Conservation (phyloP, 192 early-diverging fungal species). For the Coemansia sp. region DNA sequence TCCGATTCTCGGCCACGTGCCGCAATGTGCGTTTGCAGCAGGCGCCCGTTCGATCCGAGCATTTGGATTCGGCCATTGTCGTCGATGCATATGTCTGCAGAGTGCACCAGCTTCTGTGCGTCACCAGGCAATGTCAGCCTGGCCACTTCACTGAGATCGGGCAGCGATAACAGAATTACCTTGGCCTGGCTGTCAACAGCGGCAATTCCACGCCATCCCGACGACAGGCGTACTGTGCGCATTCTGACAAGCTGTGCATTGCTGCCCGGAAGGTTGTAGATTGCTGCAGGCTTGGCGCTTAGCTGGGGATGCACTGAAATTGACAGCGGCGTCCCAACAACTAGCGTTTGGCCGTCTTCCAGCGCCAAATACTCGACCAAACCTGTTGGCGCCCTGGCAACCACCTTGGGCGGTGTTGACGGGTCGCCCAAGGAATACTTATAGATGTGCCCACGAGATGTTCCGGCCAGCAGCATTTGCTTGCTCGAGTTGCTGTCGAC, state of each 20-base stretch:
- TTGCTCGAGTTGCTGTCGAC: not conserved
- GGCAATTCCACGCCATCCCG: conserved; percentile 25
- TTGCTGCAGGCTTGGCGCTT: conserved; percentile 2
- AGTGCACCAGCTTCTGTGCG: not conserved
- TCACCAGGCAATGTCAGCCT: not conserved
- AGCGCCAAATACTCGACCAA: not conserved
- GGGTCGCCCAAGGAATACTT: conserved; percentile 6
- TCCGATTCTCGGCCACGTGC: not conserved
- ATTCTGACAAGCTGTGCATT: conserved; percentile 8
- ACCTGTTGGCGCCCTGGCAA: not conserved
- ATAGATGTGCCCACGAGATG: conserved; percentile 23
- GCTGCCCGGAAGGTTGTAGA: not conserved
- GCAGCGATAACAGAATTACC: conserved; percentile 18
- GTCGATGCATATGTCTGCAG: conserved; percentile 9
- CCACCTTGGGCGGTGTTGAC: conserved; percentile 1
- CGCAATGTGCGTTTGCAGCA: conserved; percentile 14
- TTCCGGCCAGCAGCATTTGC: conserved; percentile 11
- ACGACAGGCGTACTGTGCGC: conserved; percentile 1
- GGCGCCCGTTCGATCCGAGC: conserved; percentile 7
- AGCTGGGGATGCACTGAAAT: not conserved
- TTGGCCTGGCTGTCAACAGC: conserved; percentile 13
- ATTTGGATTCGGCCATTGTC: conserved; percentile 12
- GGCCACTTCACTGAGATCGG: not conserved
- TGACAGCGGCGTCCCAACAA: conserved; percentile 2
- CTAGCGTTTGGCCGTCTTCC: not conserved